Evolutionary conservation across 2,329 filamentous ascomycete species (phyloP), one percentile per base, ranked within the genome.

Genomic region (Mycosphaerella sp.): DNA sequence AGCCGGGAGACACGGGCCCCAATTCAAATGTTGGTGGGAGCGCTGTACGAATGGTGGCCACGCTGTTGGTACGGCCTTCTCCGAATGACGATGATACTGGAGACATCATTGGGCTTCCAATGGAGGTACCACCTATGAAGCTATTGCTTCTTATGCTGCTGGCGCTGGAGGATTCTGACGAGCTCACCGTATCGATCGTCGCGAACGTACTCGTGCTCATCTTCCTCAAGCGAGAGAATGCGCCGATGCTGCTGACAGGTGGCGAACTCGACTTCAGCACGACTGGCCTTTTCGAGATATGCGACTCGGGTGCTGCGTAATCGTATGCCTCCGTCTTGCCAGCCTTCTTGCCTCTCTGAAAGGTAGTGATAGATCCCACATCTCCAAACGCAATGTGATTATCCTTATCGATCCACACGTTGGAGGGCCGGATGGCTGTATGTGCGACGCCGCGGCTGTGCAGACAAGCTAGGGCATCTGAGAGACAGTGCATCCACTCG

Each of bases 401-500:
- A 54, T 79, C 74, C 53, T 75, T 72, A 59, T 84, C 80, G 59
- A 89, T 79, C 60, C 86, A 75, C 18, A 89, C 76, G 8, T 84
- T 85, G 0, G 84, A 84, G 1, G 85, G 86, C 54, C 80, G 81
- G 64, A 90, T 87, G 43, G 80, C 81, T 17, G 79, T 78, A 60
- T 89, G 85, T 2, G 79, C 78, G 18, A 80, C 75, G 1, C 81
- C 80, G 42, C 76, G 77, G 55, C 75, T 76, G 63, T 89, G 86
- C 2, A 89, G 70, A 55, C 79, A 85, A 47, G 82, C 79, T 13
- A 89, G 64, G 1, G 84, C 82, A 64, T 87, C 83, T 36, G 78
- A 75, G 3, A 89, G 74, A 64, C 86, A 89, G 62, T 86, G 81
- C 61, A 89, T 79, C 86, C 86, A 89, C 65, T 86, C 83, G 64